These are phyloP conservation scores for Diplogelasinospora grovesii DNA, from an alignment of 495 filamentous ascomycete species.

Conservation along the genomic window DNA sequence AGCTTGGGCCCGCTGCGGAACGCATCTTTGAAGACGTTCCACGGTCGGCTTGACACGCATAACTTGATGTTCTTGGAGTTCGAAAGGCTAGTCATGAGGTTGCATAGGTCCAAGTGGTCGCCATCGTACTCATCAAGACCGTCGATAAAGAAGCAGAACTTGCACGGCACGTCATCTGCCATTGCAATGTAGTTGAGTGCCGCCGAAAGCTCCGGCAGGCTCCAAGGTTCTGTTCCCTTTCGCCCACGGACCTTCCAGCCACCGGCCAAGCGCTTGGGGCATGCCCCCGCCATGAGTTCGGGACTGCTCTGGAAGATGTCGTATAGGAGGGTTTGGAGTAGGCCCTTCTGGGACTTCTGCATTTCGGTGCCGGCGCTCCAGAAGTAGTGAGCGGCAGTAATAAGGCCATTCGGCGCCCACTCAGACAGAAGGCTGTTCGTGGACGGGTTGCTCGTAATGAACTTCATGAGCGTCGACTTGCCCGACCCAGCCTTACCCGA, in stretches of 20 bases:
- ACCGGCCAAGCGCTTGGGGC: not conserved
- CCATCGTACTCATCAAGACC: conserved; percentile 20
- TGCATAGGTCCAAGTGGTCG: conserved; percentile 12
- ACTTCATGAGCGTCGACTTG: conserved; percentile 38
- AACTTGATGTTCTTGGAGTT: conserved; percentile 30
- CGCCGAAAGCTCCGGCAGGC: not conserved
- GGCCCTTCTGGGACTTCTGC: conserved; percentile 38
- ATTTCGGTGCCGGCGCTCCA: conserved; percentile 27
- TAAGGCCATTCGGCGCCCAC: conserved; percentile 15
- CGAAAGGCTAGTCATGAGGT: not conserved
- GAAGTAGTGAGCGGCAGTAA: conserved; percentile 25
- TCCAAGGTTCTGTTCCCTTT: not conserved
- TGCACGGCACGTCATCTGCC: not conserved
- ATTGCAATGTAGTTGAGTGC: not conserved
- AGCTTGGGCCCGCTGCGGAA: conserved; percentile 20
- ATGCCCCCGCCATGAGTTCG: conserved; percentile 6
- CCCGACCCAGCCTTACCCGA: conserved; percentile 32
- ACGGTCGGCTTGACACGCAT: conserved; percentile 46
- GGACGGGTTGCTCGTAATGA: conserved; percentile 12
- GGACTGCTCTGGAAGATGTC: conserved; percentile 29
- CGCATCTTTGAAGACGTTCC: conserved; percentile 35
- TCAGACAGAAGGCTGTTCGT: conserved; percentile 3
- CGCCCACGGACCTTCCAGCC: too few species aligned
- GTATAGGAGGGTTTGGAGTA: conserved; percentile 36
- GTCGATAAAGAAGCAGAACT: conserved; percentile 24